Conservation (phyloP, 495 filamentous ascomycete species). For the Astrocystis sublimbata region DNA sequence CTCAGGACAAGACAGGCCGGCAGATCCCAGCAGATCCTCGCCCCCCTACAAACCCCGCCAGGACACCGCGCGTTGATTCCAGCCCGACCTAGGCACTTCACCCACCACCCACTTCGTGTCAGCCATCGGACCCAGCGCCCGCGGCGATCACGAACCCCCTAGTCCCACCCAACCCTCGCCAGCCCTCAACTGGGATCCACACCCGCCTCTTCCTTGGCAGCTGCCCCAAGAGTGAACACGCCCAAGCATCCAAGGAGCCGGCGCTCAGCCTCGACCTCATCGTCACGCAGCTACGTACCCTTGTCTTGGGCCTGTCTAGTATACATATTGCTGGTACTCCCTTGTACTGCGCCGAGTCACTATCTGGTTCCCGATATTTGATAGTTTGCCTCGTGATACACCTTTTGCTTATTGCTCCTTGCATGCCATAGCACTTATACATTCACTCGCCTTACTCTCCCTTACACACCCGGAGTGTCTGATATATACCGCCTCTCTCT, state of each 20-base stretch:
- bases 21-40: conserved; percentile 7
- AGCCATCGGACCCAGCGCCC: conserved; percentile 25
- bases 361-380: conserved; percentile 32
- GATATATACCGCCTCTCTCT: conserved; percentile 12
- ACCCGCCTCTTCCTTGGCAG: conserved; percentile 17
- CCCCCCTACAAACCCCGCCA: neutral
- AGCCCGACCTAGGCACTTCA: conserved; percentile 32
- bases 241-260: conserved; percentile 23
- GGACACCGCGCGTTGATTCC: conserved; percentile 12
- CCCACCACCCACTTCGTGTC: no score
- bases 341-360: conserved; percentile 24
- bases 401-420: conserved; percentile 21
- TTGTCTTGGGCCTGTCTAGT: conserved; percentile 23
- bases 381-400: conserved; percentile 39
- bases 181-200: conserved; percentile 11
- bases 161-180: neutral
- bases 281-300: conserved; percentile 33
- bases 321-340: conserved; percentile 20
- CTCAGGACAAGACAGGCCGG: conserved; percentile 7
- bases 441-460: conserved; percentile 5
- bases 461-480: conserved; percentile 11
- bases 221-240: conserved; percentile 18
- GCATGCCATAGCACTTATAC: conserved; percentile 21
- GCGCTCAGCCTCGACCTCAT: conserved; percentile 36
- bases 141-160: conserved; percentile 16